Conservation (phyloP, 2,329 filamentous ascomycete species). For the Sclerotinia trifoliorum region DNA sequence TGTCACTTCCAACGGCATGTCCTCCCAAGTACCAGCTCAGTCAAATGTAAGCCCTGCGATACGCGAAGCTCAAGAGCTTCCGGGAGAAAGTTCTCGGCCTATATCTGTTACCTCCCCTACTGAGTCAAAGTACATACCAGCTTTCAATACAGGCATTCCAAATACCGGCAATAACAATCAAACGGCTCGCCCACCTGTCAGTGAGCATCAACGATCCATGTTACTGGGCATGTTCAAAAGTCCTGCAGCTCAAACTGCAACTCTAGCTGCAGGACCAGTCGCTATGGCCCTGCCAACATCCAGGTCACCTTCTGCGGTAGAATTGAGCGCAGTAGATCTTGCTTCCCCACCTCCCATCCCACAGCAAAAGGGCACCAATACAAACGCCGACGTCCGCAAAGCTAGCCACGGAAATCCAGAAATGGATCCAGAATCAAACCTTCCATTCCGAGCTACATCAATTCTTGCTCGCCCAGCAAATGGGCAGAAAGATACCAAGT, state of each 20-base stretch:
- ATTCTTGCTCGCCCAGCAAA: constrained; percentile 36
- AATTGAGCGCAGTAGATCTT: constrained; percentile 39
- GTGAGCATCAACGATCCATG: constrained; percentile 36
- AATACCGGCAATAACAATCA: constrained; percentile 17
- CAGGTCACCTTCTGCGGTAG: constrained; percentile 37
- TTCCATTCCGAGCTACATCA: constrained; percentile 35
- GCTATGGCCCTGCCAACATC: constrained; percentile 33
- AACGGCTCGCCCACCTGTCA: constrained; percentile 31
- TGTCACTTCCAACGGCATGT: constrained; percentile 24
- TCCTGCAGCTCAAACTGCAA: constrained; percentile 30
- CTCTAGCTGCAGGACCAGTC: constrained; percentile 23
- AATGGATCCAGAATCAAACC: constrained; percentile 34
- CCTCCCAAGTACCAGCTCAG: constrained; percentile 27
- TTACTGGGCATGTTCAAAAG: constrained; percentile 39
- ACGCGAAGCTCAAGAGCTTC: constrained; percentile 35
- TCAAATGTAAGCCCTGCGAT: constrained; percentile 17
- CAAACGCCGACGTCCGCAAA: constrained; percentile 22
- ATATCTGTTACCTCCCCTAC: constrained; percentile 7
- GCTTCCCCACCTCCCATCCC: constrained; percentile 26
- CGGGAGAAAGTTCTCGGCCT: constrained; percentile 31
- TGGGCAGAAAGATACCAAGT: constrained; percentile 26
- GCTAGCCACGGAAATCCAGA: constrained; percentile 23
- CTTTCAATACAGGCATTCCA: not conserved
- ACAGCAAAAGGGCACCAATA: not conserved
- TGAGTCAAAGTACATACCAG: constrained; percentile 21